Evolutionary conservation across 2,329 filamentous ascomycete genomes (phyloP).

Genomic region (Apiospora pterosperma): DNA sequence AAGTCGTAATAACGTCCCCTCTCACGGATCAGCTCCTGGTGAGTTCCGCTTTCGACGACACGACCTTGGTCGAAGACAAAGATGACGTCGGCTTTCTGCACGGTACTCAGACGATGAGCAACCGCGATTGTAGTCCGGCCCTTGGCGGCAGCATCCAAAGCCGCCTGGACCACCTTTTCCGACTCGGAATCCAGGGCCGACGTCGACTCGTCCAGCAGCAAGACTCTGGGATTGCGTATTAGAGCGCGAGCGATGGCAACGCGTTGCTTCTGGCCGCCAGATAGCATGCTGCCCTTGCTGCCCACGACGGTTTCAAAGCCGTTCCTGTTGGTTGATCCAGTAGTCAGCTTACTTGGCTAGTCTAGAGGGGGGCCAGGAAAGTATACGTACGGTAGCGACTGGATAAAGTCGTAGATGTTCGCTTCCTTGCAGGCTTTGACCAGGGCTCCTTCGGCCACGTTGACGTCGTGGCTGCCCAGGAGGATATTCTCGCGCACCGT

Average conservation of each 20-base stretch:
- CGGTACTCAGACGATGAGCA: conserved; percentile 85
- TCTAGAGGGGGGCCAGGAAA: not conserved
- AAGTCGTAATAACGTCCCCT: conserved; percentile 74
- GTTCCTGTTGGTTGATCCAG: conserved; percentile 67
- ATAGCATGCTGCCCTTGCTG: conserved; percentile 81
- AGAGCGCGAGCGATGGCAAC: conserved; percentile 89
- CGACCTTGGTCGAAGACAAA: conserved; percentile 92
- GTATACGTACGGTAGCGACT: not conserved
- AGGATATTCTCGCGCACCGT: conserved; percentile 43
- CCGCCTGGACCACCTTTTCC: conserved; percentile 76
- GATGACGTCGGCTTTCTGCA: conserved; percentile 90
- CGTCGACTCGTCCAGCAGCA: conserved; percentile 80
- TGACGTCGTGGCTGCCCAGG: conserved; percentile 36
- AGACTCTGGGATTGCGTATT: conserved; percentile 80
- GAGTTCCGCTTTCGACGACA: conserved; percentile 80
- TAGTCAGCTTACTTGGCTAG: not conserved
- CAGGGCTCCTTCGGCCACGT: conserved; percentile 41
- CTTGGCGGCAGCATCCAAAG: conserved; percentile 76
- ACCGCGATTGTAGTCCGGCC: conserved; percentile 90
- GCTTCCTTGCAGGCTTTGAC: conserved; percentile 80
- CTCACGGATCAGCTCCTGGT: conserved; percentile 65
- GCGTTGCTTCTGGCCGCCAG: conserved; percentile 90
- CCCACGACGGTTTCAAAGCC: conserved; percentile 84
- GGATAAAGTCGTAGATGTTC: conserved; percentile 90
- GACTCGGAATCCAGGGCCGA: conserved; percentile 72